Evolutionary conservation across 441 rosid species (phyloP).

Genomic region (Eutrema salsugineum): DNA sequence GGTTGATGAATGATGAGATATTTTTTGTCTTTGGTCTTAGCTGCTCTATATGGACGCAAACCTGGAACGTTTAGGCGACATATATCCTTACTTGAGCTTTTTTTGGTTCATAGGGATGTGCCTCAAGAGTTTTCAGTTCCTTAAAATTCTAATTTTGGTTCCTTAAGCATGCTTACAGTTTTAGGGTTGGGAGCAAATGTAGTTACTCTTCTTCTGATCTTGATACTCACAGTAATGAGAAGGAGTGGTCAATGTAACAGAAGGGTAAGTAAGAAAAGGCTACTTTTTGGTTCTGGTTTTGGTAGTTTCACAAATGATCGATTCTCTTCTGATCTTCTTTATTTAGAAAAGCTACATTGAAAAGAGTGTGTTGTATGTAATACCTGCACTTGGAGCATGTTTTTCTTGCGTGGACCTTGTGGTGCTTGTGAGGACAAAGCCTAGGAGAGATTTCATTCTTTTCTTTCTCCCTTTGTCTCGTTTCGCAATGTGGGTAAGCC

Average conservation of each 20-base stretch:
- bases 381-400: slow-evolving; percentile 64
- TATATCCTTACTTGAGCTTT: slow-evolving; percentile 58
- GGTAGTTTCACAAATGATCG: background rate
- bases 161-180: slow-evolving; percentile 58
- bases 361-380: slow-evolving; percentile 43
- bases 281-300: background rate
- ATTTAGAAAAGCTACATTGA: slow-evolving; percentile 46
- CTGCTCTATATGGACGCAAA: slow-evolving; percentile 50
- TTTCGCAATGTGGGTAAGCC: slow-evolving; percentile 71
- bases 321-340: slow-evolving; percentile 8
- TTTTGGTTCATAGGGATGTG: slow-evolving; percentile 8
- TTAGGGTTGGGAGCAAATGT: slow-evolving; percentile 63
- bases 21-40: slow-evolving; percentile 35
- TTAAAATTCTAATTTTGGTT: slow-evolving; percentile 16
- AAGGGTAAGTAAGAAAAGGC: slow-evolving; percentile 36
- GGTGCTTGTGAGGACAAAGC: slow-evolving; percentile 42
- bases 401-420: slow-evolving; percentile 57
- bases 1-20: background rate
- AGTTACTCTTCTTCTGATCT: slow-evolving; percentile 48
- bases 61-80: slow-evolving; percentile 50
- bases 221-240: slow-evolving; percentile 42
- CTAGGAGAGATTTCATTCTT: slow-evolving; percentile 33
- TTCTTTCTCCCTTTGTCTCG: slow-evolving; percentile 59
- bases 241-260: slow-evolving; percentile 32
- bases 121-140: background rate